Percentiles rank a stretch among this genome's conserved stretches.
Evolutionary conservation across 116 monocot genomes (phyloP).

Genomic region (Papilionanthe hybrid): DNA sequence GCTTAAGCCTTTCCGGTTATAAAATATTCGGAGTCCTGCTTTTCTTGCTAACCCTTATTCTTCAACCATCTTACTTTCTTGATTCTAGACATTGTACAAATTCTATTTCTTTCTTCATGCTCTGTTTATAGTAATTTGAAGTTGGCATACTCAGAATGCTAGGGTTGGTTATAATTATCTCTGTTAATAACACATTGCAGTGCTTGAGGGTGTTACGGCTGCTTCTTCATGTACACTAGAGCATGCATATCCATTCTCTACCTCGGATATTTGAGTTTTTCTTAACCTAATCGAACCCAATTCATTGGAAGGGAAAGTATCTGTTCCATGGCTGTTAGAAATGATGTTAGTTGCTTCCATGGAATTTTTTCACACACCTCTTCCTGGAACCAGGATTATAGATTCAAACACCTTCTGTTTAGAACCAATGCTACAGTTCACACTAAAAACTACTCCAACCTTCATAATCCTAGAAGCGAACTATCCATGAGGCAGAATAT

Average conservation of each 20-base stretch:
- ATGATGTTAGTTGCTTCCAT: background rate
- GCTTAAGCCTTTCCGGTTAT: background rate
- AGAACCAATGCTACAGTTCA: background rate
- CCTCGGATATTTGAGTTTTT: background rate
- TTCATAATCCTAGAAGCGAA: background rate
- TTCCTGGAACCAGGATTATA: background rate
- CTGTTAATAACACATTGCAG: background rate
- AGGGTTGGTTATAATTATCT: background rate
- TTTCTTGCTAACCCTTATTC: background rate
- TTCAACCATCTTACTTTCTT: background rate
- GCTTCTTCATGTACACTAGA: background rate
- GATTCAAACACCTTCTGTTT: background rate
- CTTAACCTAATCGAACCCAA: background rate
- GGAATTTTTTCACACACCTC: background rate
- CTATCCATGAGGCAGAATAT: background rate
- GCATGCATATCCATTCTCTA: background rate
- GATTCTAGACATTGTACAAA: background rate
- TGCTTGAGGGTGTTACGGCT: background rate
- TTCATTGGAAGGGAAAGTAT: background rate
- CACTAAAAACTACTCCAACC: background rate
- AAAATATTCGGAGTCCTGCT: background rate
- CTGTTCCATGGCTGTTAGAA: background rate
- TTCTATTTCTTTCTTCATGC: background rate
- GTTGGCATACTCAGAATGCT: background rate
- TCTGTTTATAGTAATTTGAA: background rate